These are phyloP conservation scores for Scedosporium apiospermum DNA, from an alignment of 2,329 filamentous ascomycete genomes.

Conservation along the genomic window DNA sequence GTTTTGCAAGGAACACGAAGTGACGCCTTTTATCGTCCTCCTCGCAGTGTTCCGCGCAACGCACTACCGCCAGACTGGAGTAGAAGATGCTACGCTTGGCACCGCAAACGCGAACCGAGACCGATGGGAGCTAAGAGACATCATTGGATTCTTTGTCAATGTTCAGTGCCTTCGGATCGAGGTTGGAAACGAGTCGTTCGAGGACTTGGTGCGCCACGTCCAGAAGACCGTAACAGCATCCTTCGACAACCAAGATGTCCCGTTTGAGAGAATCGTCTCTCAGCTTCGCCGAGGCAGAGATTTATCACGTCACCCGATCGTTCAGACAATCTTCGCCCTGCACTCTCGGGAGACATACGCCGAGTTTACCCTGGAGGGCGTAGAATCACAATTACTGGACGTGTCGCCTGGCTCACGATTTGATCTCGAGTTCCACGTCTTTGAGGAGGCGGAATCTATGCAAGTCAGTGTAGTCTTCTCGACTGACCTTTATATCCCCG, in stretches of 20 bases:
- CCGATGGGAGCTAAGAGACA: conserved; percentile 5
- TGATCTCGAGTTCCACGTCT: conserved; percentile 28
- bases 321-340: conserved; percentile 12
- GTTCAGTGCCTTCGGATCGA: conserved; percentile 13
- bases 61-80: conserved; percentile 17
- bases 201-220: conserved; percentile 11
- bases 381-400: neutral
- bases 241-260: conserved; percentile 15
- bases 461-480: conserved; percentile 46
- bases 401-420: neutral
- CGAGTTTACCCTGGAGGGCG: neutral
- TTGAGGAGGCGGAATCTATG: conserved; percentile 31
- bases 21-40: conserved; percentile 10
- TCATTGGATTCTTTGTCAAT: conserved; percentile 8
- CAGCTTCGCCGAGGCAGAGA: conserved; percentile 6
- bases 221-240: conserved; percentile 6
- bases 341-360: conserved; percentile 14
- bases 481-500: conserved; percentile 23
- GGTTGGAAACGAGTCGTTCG: conserved; percentile 11
- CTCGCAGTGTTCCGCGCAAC: conserved; percentile 16
- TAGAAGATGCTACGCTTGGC: conserved; percentile 15
- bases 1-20: conserved; percentile 8
- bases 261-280: conserved; percentile 14
- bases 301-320: conserved; percentile 10
- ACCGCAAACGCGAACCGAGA: conserved; percentile 3